These are phyloP conservation scores for Phytophthora europaea DNA, from an alignment of 352 stramenopile species.

Conservation along the genomic window DNA sequence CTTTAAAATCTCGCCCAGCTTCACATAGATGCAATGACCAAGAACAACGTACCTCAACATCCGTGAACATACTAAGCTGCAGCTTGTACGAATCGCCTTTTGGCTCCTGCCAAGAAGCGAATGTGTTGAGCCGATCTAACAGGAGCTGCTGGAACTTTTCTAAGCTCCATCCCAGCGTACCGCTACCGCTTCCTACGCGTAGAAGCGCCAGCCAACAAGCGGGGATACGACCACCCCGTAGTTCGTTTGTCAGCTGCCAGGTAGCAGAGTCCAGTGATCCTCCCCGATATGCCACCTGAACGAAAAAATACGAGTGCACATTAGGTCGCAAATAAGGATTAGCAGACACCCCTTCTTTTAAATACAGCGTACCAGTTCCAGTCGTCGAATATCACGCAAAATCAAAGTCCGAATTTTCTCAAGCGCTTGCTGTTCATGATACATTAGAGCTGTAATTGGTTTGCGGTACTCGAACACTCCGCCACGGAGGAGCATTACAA, in stretches of 20 bases:
- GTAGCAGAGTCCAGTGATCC: slow-evolving; percentile 16
- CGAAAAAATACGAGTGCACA: background rate
- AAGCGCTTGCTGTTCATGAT: slow-evolving; percentile 30
- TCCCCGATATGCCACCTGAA: slow-evolving; percentile 14
- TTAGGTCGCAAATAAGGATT: slow-evolving; percentile 5
- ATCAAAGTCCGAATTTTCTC: slow-evolving; percentile 25
- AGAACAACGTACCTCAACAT: slow-evolving; percentile 34
- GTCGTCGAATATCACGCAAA: slow-evolving; percentile 29
- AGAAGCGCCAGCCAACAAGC: slow-evolving; percentile 23
- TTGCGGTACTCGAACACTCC: slow-evolving; percentile 38
- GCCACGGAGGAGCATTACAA: background rate
- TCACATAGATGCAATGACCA: background rate
- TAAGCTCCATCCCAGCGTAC: slow-evolving; percentile 19
- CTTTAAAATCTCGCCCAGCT: background rate
- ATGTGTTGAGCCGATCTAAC: slow-evolving; percentile 45
- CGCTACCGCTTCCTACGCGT: background rate
- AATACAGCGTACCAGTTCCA: slow-evolving; percentile 38
- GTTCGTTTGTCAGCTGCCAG: slow-evolving; percentile 6
- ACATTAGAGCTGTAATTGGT: slow-evolving; percentile 37
- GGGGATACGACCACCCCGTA: slow-evolving; percentile 9
- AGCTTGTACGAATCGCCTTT: slow-evolving; percentile 39
- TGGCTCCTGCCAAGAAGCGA: slow-evolving; percentile 45
- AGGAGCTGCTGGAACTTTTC: slow-evolving; percentile 49
- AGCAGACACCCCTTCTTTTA: background rate
- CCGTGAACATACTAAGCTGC: slow-evolving; percentile 54